Base-by-base conservation (phyloP, 2,329 filamentous ascomycete species). In the Nothomitra cinnamomea region DNA sequence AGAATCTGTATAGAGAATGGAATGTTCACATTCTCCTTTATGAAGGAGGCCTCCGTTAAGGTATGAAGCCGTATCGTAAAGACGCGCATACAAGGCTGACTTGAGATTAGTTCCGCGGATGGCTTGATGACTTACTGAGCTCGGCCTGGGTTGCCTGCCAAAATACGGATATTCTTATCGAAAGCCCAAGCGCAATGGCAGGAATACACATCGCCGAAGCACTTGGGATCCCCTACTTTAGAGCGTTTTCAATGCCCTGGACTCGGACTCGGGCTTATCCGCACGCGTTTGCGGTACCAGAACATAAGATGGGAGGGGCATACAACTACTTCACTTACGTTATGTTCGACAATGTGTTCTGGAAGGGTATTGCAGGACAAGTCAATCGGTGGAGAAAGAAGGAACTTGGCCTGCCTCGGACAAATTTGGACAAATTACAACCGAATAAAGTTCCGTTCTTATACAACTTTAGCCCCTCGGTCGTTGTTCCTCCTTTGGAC, bases 231-330 rank as follows among this genome's bases (percentile, higher is more conserved):
- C 92, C 92, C 0, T 98, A 98, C 66, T 96, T 96, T 71, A 81
- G 92, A 54, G 90, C 89, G 0, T 98, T 98, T 64, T 94, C 88
- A 17, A 98, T 98, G 92, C 92, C 92, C 0, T 98, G 92, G 92
- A 95, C 92, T 0, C 81, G 89, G 50, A 98, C 92, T 15, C 77
- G 92, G 53, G 88, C 90, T 0, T 98, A 98, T 61, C 92, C 92
- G 1, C 92, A 98, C 67, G 92, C 92, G 0, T 98, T 98, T 67
- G 84, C 90, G 24, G 89, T 94, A 57, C 85, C 88, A 1, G 86
- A 94, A 57, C 82, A 86, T 67, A 95, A 94, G 69, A 87, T 94
- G 80, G 92, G 92, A 53, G 92, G 92, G 22, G 83, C 83, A 0
- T 96, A 95, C 72, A 98, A 98, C 64, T 88, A 89, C 64, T 82